Conservation (phyloP, 768 basidiomycete species). For the Russula virescens region DNA sequence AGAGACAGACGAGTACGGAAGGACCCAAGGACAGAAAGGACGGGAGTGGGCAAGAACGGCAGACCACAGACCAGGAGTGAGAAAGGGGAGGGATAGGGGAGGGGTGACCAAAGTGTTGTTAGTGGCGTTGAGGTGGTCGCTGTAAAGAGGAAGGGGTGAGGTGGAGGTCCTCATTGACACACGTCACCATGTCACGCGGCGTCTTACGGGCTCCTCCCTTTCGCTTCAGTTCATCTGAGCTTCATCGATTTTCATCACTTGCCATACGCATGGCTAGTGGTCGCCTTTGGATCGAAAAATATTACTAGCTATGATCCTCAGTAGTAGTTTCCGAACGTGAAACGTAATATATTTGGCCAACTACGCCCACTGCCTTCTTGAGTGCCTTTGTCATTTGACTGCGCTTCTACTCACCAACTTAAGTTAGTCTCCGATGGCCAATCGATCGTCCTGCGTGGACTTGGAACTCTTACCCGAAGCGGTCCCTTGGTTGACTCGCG, state of each 20-base stretch:
- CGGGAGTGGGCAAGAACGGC: no score
- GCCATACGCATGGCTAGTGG: not conserved
- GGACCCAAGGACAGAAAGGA: no score
- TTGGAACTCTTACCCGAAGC: conserved; percentile 13
- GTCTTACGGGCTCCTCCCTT: not conserved
- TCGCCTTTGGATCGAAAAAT: not conserved
- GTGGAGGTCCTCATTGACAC: no score
- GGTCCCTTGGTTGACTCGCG: conserved; percentile 1
- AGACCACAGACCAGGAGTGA: no score
- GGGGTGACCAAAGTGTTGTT: no score
- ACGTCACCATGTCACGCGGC: not conserved
- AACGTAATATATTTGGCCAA: no score
- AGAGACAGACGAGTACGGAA: no score
- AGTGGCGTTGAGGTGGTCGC: no score
- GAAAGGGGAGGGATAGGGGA: no score
- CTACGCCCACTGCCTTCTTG: conserved; percentile 14
- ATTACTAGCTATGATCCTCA: not conserved
- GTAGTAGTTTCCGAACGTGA: conserved; percentile 6
- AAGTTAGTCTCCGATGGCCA: conserved; percentile 7
- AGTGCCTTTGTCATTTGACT: conserved; percentile 1
- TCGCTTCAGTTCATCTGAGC: not conserved
- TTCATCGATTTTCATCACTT: conserved; percentile 6
- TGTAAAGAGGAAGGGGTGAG: no score
- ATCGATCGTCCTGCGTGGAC: conserved; percentile 3
- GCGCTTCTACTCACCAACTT: conserved; percentile 6